Base-by-base conservation (phyloP, 2,329 filamentous ascomycete species). In the Penicillium sp. region DNA sequence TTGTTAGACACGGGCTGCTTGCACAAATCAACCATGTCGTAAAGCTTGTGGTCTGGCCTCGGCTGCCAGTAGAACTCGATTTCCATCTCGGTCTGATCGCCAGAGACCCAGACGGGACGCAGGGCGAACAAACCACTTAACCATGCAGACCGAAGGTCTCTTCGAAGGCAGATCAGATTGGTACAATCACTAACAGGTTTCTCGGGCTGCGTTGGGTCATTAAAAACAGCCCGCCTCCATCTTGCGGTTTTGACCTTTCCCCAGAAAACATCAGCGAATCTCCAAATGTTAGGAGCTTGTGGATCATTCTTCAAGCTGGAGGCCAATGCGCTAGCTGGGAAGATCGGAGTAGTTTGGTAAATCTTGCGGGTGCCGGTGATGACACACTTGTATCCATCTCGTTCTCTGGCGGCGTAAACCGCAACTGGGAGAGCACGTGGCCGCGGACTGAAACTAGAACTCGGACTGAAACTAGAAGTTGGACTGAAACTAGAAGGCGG, bases 51-150 rank as follows among this genome's bases (percentile, higher is more conserved):
- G 12, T 23, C 19, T 17, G 31, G 27, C 33, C n/a, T 40, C n/a
- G 56, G 56, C 27, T 56, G 56, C 59, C 59, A 61, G 19, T 59
- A 45, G 21, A 61, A 61, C 38, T 61, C 59, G 5, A 61, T 46
- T 13, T 59, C 56, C n/a, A 61, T 31, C 25, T 56, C 37, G 7
- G 46, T 45, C 4, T 35, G 25, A 13, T 59, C 43, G 0, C 25
- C 15, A 0, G 56, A 53, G 3, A 59, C 6, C 25, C 25, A 48
- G 35, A 46, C 41, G 6, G 59, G 59, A 19, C 48, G 56, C 19
- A 61, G 29, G 13, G 50, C 59, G 21, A 54, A 61, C 25, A 49
- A 37, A 15, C 50, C 59, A 29, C 47, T 23, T 7, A 31, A 27
- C 42, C 57, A 61, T 23, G 42, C 59, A 15, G 43, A 25, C 1